These are phyloP conservation scores for Pseudozyma sp. DNA, from an alignment of 1,284 basidiomycete species.

Conservation along the genomic window DNA sequence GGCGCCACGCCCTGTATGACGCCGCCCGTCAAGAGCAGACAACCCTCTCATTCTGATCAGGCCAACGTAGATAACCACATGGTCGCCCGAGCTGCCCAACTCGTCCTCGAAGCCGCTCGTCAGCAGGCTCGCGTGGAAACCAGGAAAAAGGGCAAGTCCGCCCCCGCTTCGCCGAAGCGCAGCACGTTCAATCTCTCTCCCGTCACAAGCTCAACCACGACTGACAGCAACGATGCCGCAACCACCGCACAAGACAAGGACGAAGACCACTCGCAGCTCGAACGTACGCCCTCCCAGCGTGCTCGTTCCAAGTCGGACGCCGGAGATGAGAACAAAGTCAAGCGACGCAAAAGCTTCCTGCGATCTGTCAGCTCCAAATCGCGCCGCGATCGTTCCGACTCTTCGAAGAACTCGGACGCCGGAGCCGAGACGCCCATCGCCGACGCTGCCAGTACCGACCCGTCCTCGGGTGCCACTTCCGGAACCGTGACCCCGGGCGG, in stretches of 20 bases:
- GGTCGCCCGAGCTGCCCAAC: conserved; percentile 48
- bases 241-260: background rate
- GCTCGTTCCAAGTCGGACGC: conserved; percentile 51
- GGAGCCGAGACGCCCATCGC: conserved; percentile 26
- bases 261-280: conserved; percentile 4
- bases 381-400: conserved; percentile 14
- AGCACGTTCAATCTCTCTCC: conserved; percentile 26
- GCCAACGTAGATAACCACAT: conserved; percentile 36
- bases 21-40: conserved; percentile 25
- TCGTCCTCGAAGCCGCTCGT: conserved; percentile 53
- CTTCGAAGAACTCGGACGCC: conserved; percentile 4
- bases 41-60: conserved; percentile 23
- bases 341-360: conserved; percentile 44
- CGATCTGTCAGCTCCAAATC: conserved; percentile 28
- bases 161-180: conserved; percentile 44
- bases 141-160: conserved; percentile 41
- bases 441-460: conserved; percentile 13
- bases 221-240: conserved; percentile 1
- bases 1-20: conserved; percentile 17
- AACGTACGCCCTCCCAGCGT: conserved; percentile 28
- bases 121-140: conserved; percentile 47
- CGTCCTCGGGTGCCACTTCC: conserved; percentile 14
- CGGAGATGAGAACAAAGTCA: conserved; percentile 19
- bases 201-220: conserved; percentile 12
- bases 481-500: conserved; percentile 36